Base-by-base conservation (phyloP, 2,329 filamentous ascomycete species). In the Talaromyces marneffei region DNA sequence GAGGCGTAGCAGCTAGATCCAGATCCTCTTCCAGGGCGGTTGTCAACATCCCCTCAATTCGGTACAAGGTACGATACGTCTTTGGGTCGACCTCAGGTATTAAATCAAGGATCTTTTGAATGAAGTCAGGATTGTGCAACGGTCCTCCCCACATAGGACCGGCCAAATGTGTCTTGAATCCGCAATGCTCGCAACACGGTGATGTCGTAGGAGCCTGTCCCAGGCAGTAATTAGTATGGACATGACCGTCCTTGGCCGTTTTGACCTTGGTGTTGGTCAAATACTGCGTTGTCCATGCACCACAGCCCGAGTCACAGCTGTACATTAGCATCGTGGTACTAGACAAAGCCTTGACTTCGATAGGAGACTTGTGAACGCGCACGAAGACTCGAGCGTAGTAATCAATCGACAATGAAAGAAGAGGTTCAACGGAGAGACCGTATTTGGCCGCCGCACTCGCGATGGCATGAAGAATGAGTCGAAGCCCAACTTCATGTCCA, bases 61-160 rank as follows among this genome's bases (percentile, higher is more conserved):
- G 85, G 14, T 85, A 82, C 29, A 87, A 85, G 0, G 94, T 99
- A 40, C 86, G 86, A 71, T 99, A 99, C 0, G 87, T 83, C 0
- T 86, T 80, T 27, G 81, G 81, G 53, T 92, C 85, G 0, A 86
- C 84, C 3, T 80, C 77, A 0, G 90, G 86, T 8, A 96, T 81
- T 61, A 88, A 83, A 46, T 86, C 83, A 16, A 99, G 81, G 25
- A 99, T 86, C 60, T 84, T 85, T 69, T 89, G 84, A 64, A 99
- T 86, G 70, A 97, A 99, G 1, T 86, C 84, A 6, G 86, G 83
- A 48, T 92, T 92, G 75, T 99, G 94, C 8, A 99, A 79, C 20
- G 89, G 89, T 0, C 94, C 94, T 35, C 85, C 92, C 78, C 92
- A 99, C 93, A 99, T 97, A 0, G 94, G 94, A 1, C 94, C 94